These are phyloP conservation scores for Triticum turgidum DNA, from an alignment of 176 grass and related monocot genomes.

Conservation along the genomic window DNA sequence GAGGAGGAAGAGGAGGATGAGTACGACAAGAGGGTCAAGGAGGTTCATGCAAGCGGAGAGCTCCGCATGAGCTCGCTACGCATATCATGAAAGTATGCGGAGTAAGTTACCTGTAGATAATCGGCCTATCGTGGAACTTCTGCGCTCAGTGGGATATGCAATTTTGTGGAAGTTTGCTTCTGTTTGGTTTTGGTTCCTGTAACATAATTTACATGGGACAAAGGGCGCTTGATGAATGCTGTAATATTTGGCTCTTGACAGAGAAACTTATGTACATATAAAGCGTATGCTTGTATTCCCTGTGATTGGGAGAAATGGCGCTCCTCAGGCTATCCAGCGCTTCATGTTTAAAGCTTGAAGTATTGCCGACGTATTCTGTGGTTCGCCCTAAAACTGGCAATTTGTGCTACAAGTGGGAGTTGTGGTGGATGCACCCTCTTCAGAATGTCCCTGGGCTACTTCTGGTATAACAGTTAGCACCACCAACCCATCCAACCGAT, in stretches of 20 bases:
- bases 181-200: conserved; percentile 39
- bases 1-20: conserved; percentile 62
- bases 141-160: conserved; percentile 34
- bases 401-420: no score
- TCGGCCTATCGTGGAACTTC: not conserved
- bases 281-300: not conserved
- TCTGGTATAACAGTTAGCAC: not conserved
- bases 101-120: conserved; percentile 38
- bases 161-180: conserved; percentile 50
- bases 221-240: not conserved
- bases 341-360: not conserved
- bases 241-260: conserved; percentile 17
- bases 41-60: conserved; percentile 73
- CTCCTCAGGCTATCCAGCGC: not conserved
- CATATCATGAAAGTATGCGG: conserved; percentile 45
- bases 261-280: conserved; percentile 33
- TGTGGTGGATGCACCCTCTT: no score
- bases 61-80: conserved; percentile 54
- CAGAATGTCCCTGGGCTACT: no score
- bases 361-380: no score
- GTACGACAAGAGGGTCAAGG: conserved; percentile 79
- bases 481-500: not conserved
- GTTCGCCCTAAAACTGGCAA: no score
- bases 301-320: not conserved
- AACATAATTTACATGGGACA: conserved; percentile 36